Conservation (phyloP, 371 early-diverging fungal species). For the Rhizopus stolonifer region DNA sequence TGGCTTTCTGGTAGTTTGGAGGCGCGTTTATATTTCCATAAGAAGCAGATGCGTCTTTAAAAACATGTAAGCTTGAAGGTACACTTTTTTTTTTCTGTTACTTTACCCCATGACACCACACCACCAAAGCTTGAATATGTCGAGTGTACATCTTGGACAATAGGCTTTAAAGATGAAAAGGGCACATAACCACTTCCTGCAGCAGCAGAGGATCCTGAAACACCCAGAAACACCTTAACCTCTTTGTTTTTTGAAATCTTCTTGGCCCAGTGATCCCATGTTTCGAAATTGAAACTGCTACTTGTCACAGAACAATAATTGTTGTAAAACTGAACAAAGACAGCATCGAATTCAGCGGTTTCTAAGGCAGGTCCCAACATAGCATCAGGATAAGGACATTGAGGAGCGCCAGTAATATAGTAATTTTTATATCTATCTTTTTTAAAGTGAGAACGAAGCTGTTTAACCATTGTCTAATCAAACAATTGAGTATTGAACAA, state of each 20-base stretch:
- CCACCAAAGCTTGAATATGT: conserved; percentile 63
- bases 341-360: conserved; percentile 55
- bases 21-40: conserved; percentile 29
- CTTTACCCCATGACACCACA: conserved; percentile 65
- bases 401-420: conserved; percentile 69
- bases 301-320: conserved; percentile 60
- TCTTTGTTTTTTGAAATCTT: conserved; percentile 56
- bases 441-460: conserved; percentile 46
- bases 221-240: conserved; percentile 59
- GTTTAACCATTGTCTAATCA: conserved; percentile 17
- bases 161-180: conserved; percentile 30
- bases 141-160: conserved; percentile 27
- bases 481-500: not conserved
- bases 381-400: conserved; percentile 72
- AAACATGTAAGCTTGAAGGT: conserved; percentile 15
- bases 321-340: conserved; percentile 78
- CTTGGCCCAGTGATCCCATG: conserved; percentile 60
- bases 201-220: conserved; percentile 63
- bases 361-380: conserved; percentile 42
- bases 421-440: conserved; percentile 27
- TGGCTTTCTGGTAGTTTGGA: conserved; percentile 31
- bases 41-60: conserved; percentile 40
- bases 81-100: conserved; percentile 24
- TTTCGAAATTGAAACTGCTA: conserved; percentile 61
- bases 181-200: conserved; percentile 64